Evolutionary conservation across 2,329 filamentous ascomycete species (phyloP).

Genomic region (Dichotomopilus funicola): DNA sequence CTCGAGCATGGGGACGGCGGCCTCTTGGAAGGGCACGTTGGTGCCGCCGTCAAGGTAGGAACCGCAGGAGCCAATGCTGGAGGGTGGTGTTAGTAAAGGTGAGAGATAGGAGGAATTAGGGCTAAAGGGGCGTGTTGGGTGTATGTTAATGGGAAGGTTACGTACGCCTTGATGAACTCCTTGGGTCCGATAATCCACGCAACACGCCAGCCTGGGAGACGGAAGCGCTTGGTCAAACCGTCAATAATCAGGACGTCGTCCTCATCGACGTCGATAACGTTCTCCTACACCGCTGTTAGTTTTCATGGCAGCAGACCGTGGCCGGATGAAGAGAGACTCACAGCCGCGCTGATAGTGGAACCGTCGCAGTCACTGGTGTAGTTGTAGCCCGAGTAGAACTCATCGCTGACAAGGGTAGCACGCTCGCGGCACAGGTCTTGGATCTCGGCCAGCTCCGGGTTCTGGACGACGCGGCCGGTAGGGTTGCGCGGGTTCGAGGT

Average conservation of each 20-base stretch:
- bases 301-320: not conserved
- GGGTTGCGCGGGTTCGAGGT: constrained; percentile 96
- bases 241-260: constrained; percentile 93
- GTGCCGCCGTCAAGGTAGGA: constrained; percentile 92
- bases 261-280: constrained; percentile 81
- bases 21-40: constrained; percentile 93
- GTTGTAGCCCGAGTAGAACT: constrained; percentile 96
- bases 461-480: constrained; percentile 78
- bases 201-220: constrained; percentile 91
- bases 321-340: constrained; percentile 11
- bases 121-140: not conserved
- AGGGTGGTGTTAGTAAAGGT: not conserved
- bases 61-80: constrained; percentile 75
- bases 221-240: constrained; percentile 92
- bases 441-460: constrained; percentile 80
- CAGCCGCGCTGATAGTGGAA: constrained; percentile 75
- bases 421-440: constrained; percentile 88
- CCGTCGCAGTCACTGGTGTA: constrained; percentile 91
- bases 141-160: constrained; percentile 11
- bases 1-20: constrained; percentile 88
- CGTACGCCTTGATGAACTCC: constrained; percentile 82
- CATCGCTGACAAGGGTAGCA: constrained; percentile 88
- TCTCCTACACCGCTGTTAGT: constrained; percentile 42
- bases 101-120: not conserved
- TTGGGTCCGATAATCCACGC: constrained; percentile 95